phyloP scores from a whole-genome alignment of 345 rosid species.

The Eucalyptus grandis region DNA sequence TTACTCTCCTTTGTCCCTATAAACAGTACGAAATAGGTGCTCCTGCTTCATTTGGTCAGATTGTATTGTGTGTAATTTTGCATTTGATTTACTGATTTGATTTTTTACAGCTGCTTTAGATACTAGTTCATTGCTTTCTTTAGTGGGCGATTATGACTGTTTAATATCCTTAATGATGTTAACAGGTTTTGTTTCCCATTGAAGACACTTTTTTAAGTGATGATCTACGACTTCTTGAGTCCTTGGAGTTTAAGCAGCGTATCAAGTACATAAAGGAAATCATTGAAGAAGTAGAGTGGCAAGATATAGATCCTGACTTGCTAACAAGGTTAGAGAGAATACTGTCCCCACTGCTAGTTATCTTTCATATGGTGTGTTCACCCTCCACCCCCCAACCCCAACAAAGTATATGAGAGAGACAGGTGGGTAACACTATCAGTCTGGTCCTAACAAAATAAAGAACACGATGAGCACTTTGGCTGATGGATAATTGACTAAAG shows the following conservation, averaged over 20 bases:
- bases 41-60: not conserved
- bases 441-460: not conserved
- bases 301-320: conserved; percentile 71
- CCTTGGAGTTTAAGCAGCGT: conserved; percentile 77
- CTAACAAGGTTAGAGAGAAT: conserved; percentile 57
- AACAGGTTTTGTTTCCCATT: conserved; percentile 48
- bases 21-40: not conserved
- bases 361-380: not conserved
- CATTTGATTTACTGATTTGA: not conserved
- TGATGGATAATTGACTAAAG: not conserved
- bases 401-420: not conserved
- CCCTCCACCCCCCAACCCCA: not conserved
- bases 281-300: conserved; percentile 78
- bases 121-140: not conserved
- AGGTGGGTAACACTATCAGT: not conserved
- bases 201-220: conserved; percentile 62
- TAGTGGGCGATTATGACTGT: not conserved
- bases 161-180: not conserved
- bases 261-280: conserved; percentile 66
- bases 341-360: not conserved
- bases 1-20: not conserved
- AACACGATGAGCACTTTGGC: not conserved
- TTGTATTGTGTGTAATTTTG: not conserved
- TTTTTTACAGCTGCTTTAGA: not conserved
- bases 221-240: conserved; percentile 81